Conservation (phyloP, 2,329 filamentous ascomycete genomes). For the Fusarium chaquense region DNA sequence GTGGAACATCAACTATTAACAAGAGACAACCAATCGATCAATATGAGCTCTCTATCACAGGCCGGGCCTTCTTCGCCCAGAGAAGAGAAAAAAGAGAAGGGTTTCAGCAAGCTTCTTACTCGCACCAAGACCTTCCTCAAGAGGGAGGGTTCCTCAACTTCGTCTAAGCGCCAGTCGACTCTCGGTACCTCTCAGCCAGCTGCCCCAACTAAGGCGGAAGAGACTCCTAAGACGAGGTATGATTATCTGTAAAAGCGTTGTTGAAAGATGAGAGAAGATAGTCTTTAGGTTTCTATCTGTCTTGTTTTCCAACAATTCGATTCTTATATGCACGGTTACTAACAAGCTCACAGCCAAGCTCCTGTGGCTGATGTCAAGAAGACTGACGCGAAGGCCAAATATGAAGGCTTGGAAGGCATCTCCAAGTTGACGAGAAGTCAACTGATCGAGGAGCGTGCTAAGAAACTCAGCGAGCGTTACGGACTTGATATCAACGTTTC, state of each 20-base stretch:
- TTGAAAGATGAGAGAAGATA: not conserved
- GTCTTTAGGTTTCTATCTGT: not conserved
- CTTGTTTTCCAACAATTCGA: not conserved
- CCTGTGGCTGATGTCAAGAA: constrained; percentile 34
- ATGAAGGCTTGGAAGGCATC: constrained; percentile 51
- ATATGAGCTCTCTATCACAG: constrained; percentile 60
- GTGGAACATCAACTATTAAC: not conserved
- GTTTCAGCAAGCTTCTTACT: constrained; percentile 61
- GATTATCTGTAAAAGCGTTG: constrained; percentile 9
- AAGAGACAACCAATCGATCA: constrained; percentile 1
- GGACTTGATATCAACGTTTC: constrained; percentile 67
- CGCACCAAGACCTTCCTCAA: constrained; percentile 64
- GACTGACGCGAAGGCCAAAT: constrained; percentile 46
- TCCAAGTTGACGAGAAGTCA: constrained; percentile 62
- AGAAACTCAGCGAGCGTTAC: constrained; percentile 66
- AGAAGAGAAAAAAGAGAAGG: constrained; percentile 59
- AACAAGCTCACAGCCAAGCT: constrained; percentile 36
- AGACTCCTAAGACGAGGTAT: constrained; percentile 47
- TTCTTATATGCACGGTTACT: constrained; percentile 2
- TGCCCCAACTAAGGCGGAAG: constrained; percentile 40
- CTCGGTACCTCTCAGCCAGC: constrained; percentile 38
- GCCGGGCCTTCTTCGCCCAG: constrained; percentile 52
- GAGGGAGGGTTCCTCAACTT: constrained; percentile 50
- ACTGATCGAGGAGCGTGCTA: constrained; percentile 67
- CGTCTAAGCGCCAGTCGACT: constrained; percentile 47